Base-by-base conservation (phyloP, 2,329 filamentous ascomycete species). In the Gliomastix tumulicola region DNA sequence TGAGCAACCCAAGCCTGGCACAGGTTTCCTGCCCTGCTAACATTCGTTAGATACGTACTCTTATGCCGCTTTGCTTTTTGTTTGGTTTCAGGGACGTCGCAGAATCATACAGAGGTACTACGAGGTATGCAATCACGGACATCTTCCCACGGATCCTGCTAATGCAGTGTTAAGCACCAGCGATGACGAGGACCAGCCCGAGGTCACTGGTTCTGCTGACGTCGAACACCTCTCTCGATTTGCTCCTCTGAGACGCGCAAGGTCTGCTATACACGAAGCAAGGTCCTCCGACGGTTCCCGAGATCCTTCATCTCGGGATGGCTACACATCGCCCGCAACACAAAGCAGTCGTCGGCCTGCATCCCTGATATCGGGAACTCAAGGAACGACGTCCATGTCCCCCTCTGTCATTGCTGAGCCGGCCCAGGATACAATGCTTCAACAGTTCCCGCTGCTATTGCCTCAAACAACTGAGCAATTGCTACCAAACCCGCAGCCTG, bases 71-170 rank as follows among this genome's bases (percentile, higher is more conserved):
- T 10, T 47, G 44, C 22, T 35, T 37, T 21, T 38, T 48, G 12
- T 48, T 48, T 30, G 46, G 46, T 15, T 48, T 47, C 31, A 35
- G 39, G 32, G 41, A 47, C 21, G 43, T 47, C 16, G 46, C 44
- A 13, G 44, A 45, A 32, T 40, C 42, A 28, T 47, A 41, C 28
- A 34, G 36, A 22, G 42, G 5, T 18, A 12, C 15, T 21, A 3
- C 19, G 30, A 35, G 15, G 32, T 34, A n/a, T 13, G 32, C n/a
- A 34, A 15, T 10, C 25, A 13, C 25, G 10, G 25, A 28, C 13
- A 16, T n/a, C 10, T 7, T 3, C 25, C 10, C 4, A 20, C 18
- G 18, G 32, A 6, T n/a, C n/a, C n/a, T n/a, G n/a, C n/a, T n/a
- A n/a, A n/a, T n/a, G n/a, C n/a, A n/a, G n/a, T n/a, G n/a, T n/a